phyloP scores from a whole-genome alignment of 2,329 filamentous ascomycete species.

The Claviceps sp. region DNA sequence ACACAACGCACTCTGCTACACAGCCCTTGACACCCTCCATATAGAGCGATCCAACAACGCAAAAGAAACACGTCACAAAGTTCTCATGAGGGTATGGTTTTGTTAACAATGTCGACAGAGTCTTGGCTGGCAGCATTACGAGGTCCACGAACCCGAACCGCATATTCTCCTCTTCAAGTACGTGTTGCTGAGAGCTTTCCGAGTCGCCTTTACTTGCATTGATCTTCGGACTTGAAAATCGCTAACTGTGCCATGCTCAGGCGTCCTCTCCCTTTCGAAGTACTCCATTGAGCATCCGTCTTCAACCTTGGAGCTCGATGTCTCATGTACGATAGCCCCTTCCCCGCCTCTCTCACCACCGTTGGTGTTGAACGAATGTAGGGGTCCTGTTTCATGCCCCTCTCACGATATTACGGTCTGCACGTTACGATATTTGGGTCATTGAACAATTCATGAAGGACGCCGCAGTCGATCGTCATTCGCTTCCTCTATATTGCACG shows the following conservation, averaged over 20 bases:
- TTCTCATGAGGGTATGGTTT: neutral
- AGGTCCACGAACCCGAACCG: constrained; percentile 96
- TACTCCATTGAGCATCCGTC: constrained; percentile 36
- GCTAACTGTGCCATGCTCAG: constrained; percentile 27
- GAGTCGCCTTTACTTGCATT: neutral
- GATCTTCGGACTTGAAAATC: neutral
- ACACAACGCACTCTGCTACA: neutral
- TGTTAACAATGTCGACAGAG: constrained; percentile 43
- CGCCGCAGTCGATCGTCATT: constrained; percentile 1
- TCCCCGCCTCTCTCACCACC: constrained; percentile 2
- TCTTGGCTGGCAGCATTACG: constrained; percentile 97
- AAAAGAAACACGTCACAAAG: neutral
- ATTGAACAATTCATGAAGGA: constrained; percentile 3
- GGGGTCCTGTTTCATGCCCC: constrained; percentile 9
- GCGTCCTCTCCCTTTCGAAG: constrained; percentile 74
- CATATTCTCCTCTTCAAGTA: constrained; percentile 99
- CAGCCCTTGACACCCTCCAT: neutral
- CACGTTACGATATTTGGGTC: constrained; percentile 8
- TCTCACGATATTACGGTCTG: constrained; percentile 12
- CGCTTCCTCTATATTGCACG: neutral
- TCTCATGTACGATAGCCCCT: constrained; percentile 13
- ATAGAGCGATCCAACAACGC: neutral
- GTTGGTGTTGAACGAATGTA: constrained; percentile 8
- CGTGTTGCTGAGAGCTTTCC: neutral
- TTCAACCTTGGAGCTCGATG: constrained; percentile 3